These are phyloP conservation scores for Suaeda aralocaspica DNA, from an alignment of 148 eudicot genomes.

Conservation along the genomic window DNA sequence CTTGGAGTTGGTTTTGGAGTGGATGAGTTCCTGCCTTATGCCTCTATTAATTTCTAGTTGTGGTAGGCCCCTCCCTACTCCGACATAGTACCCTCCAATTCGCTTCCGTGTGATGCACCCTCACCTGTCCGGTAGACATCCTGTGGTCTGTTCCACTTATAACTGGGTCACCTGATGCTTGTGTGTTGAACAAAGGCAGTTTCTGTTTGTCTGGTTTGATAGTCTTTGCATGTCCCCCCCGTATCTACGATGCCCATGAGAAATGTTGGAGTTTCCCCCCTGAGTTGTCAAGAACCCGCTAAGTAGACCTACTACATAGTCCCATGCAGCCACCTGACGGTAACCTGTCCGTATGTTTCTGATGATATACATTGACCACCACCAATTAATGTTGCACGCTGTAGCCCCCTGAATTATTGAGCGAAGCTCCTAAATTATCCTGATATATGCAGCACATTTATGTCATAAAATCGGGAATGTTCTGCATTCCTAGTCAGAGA, in stretches of 20 bases:
- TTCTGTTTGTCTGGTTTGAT: conserved; percentile 75
- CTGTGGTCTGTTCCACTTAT: conserved; percentile 2
- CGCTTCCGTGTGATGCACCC: no score
- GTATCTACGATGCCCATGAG: conserved; percentile 82
- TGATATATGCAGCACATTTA: neutral
- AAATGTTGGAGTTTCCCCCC: conserved; percentile 93
- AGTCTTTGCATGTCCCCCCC: conserved; percentile 83
- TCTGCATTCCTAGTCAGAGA: neutral
- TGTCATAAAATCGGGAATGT: neutral
- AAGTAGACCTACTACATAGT: conserved; percentile 65
- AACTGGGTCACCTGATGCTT: conserved; percentile 43
- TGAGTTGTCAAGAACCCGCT: conserved; percentile 96
- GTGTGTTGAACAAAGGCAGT: conserved; percentile 68
- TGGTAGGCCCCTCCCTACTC: neutral
- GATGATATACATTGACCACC: neutral
- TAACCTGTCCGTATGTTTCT: conserved; percentile 44
- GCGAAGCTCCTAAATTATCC: neutral
- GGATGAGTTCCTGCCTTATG: neutral
- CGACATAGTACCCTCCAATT: neutral
- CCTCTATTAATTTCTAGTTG: neutral
- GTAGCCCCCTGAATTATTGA: neutral
- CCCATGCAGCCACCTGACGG: conserved; percentile 89
- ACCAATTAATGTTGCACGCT: neutral
- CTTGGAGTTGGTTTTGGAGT: no score
- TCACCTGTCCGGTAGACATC: no score